phyloP scores from a whole-genome alignment of 345 rosid genomes.

The Atalantia buxifolia region DNA sequence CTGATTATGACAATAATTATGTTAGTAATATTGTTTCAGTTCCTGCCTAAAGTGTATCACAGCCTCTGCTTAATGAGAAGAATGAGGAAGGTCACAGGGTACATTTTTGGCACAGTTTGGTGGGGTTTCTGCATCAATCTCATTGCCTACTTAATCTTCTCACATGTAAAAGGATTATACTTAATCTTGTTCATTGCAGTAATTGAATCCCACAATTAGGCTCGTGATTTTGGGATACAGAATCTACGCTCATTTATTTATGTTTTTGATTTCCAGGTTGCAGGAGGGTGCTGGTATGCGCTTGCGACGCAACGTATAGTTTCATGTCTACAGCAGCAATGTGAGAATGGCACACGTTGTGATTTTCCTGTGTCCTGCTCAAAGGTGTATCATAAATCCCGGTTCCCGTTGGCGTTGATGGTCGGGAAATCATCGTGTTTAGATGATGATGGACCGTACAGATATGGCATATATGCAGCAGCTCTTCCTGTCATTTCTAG shows the following conservation, averaged over 20 bases:
- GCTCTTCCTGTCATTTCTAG: slow-evolving; percentile 54
- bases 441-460: slow-evolving; percentile 40
- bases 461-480: slow-evolving; percentile 48
- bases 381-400: slow-evolving; percentile 1
- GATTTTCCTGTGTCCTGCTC: slow-evolving; percentile 39
- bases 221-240: too few species aligned
- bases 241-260: too few species aligned
- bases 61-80: slow-evolving; percentile 65
- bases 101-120: slow-evolving; percentile 92
- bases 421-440: slow-evolving; percentile 35
- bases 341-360: slow-evolving; percentile 28
- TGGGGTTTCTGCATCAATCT: slow-evolving; percentile 94
- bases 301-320: slow-evolving; percentile 46
- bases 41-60: slow-evolving; percentile 87
- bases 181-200: too few species aligned
- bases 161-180: slow-evolving; percentile 40
- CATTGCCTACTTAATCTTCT: slow-evolving; percentile 88
- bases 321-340: slow-evolving; percentile 42
- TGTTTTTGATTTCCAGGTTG: slow-evolving; percentile 29
- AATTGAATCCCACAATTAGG: too few species aligned
- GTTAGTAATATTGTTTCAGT: slow-evolving; percentile 49
- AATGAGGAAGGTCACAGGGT: slow-evolving; percentile 89
- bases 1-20: slow-evolving; percentile 64
- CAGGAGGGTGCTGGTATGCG: slow-evolving; percentile 70
- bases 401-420: too few species aligned